Evolutionary conservation across 2,329 filamentous ascomycete genomes (phyloP), one percentile per base, ranked within the genome.

Genomic region (Diaporthe sp.): DNA sequence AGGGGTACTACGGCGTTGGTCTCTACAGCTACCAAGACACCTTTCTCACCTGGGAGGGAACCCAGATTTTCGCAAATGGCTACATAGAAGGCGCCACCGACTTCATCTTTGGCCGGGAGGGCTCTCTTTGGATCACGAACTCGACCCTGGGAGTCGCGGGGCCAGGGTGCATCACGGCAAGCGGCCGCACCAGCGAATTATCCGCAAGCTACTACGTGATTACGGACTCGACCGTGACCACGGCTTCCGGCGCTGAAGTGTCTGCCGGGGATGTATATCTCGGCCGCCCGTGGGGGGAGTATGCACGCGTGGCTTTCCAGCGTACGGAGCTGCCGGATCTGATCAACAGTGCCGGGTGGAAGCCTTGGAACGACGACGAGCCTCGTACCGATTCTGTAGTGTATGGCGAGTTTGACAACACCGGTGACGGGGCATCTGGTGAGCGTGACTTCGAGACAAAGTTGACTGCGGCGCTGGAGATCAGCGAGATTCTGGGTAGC

Each of bases 21-120:
- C 85, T 90, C 77, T 61, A 71, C 55, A 88, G 89, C n/a, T 91
- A 84, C 80, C 90, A 92, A 80, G 89, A 91, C 78, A 91, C 89
- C 1, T 77, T 89, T 65, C 81, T 88, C 5, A 83, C 85, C 19
- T 79, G 88, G 61, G 83, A 79, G 19, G 89, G 89, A 17, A 82
- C 84, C 22, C 89, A 91, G 75, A 78, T 91, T 53, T 91, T 89
- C 77, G 86, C 85, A 13, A 86, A 85, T 68, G 85, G 84, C 77
- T 86, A 86, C 77, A 90, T 91, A 76, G 84, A 86, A 73, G 89
- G 89, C 37, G 88, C 88, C 0, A 87, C 87, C 13, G 89, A 91
- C 79, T 91, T 90, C 80, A 88, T 91, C 78, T 92, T 91, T 76
- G 89, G 90, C 8, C 87, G 89, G 77, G 79, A 83, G 32, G 88